Conservation (phyloP, 2,329 filamentous ascomycete species). For the Talaromyces sp. region DNA sequence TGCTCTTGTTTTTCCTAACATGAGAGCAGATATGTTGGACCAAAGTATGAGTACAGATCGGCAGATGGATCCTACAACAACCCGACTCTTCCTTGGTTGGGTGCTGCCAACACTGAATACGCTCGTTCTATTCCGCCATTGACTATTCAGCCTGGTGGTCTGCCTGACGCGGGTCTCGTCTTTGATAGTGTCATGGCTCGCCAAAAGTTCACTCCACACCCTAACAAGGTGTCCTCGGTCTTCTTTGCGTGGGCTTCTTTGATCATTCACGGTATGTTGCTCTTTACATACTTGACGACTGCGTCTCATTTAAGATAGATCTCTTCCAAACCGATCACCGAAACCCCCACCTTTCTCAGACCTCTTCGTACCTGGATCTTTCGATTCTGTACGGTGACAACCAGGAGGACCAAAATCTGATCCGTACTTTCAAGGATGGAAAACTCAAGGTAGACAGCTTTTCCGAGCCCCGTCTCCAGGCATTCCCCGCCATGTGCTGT, state of each 20-base stretch:
- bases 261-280: constrained; percentile 60
- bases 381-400: constrained; percentile 65
- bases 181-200: constrained; percentile 42
- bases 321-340: constrained; percentile 64
- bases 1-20: constrained; percentile 9
- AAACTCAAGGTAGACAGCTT: constrained; percentile 68
- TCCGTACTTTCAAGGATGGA: constrained; percentile 63
- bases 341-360: constrained; percentile 58
- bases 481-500: constrained; percentile 66
- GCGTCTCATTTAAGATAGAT: constrained; percentile 34
- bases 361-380: constrained; percentile 67
- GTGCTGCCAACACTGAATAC: constrained; percentile 63
- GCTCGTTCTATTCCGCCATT: constrained; percentile 59
- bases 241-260: constrained; percentile 70
- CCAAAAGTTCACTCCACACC: constrained; percentile 47
- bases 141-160: constrained; percentile 54
- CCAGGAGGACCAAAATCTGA: constrained; percentile 43
- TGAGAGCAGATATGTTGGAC: constrained; percentile 34
- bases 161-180: constrained; percentile 59
- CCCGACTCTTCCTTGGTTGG: constrained; percentile 58
- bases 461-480: constrained; percentile 63
- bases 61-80: constrained; percentile 71
- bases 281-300: background rate
- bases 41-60: constrained; percentile 60
- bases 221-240: constrained; percentile 67